Percentiles rank a stretch among this genome's conserved stretches.
phyloP scores from a whole-genome alignment of 176 grass and related monocot genomes.

The Poa annua region DNA sequence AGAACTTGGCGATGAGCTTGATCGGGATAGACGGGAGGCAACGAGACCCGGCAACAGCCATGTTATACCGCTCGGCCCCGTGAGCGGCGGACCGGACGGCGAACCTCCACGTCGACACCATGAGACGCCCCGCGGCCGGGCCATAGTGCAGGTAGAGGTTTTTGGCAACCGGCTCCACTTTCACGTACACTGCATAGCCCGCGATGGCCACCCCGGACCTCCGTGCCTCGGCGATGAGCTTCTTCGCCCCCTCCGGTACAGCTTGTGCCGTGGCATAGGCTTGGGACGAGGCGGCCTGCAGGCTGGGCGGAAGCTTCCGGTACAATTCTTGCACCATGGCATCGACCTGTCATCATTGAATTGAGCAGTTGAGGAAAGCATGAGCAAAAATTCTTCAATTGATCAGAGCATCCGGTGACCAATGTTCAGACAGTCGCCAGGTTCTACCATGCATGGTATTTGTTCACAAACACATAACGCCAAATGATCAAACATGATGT shows the following conservation, averaged over 20 bases:
- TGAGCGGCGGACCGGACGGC: conserved; percentile 37
- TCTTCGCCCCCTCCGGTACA: conserved; percentile 27
- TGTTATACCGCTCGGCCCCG: conserved; percentile 59
- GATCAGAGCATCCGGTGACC: neutral
- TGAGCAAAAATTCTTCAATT: neutral
- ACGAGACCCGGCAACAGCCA: conserved; percentile 19
- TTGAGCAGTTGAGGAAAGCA: neutral
- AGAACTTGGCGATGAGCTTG: conserved; percentile 51
- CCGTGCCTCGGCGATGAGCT: conserved; percentile 37
- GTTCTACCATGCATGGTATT: neutral
- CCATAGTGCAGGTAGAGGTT: conserved; percentile 41
- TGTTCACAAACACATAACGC: neutral
- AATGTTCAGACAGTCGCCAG: neutral
- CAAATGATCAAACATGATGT: neutral
- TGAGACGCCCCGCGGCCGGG: conserved; percentile 41
- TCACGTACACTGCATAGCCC: neutral
- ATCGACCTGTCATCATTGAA: conserved; percentile 45
- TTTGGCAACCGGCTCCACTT: conserved; percentile 18
- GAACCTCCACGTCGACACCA: conserved; percentile 38
- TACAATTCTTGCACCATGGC: conserved; percentile 18
- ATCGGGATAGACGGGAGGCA: conserved; percentile 49
- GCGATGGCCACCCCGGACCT: conserved; percentile 10
- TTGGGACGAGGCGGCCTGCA: conserved; percentile 36
- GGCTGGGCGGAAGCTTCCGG: conserved; percentile 30
- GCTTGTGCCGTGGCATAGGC: conserved; percentile 19